Base-by-base conservation (phyloP, 2,329 filamentous ascomycete genomes). In the Pyricularia grisea region DNA sequence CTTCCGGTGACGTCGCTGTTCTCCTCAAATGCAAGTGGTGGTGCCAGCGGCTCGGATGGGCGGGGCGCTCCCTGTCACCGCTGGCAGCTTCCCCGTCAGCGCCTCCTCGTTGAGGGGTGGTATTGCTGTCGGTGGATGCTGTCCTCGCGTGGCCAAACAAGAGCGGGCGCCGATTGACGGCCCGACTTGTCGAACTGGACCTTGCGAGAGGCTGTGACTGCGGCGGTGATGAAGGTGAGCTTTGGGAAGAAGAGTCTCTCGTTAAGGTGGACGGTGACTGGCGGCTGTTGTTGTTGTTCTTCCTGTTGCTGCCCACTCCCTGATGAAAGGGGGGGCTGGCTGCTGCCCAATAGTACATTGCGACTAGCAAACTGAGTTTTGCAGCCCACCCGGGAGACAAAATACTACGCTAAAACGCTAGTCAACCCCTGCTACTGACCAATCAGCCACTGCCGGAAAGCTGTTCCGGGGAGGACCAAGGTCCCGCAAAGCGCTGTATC, bases 21-120 rank as follows among this genome's bases (percentile, higher is more conserved):
- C 64, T 42, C 64, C 31, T 31, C 42, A 50, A 5, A 50, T 50
- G 42, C 64, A 31, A 42, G 64, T 36, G 64, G 68, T 67, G 68
- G 70, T 66, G 69, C 71, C 68, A 70, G 72, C 50, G 72, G 72
- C 69, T 75, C 71, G 71, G 72, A 72, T 70, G 73, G 70, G 72
- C 74, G 73, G 30, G 30, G 63, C 33, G 63, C 30, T 65, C 63
- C 64, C 27, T 36, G 64, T 14, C 23, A 25, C 36, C 64, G 64
- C 31, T 66, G 64, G 31, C 27, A 14, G 31, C 31, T 36, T 66
- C 31, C 64, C 64, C 36, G 64, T 20, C 66, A 67, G 66, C 36
- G 25, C 66, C n/a, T 66, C 27, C 50, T 28, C 67, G 20, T 65
- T 42, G 65, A 27, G 65, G 68, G 65, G 25, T 67, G 33, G n/a